phyloP scores from a whole-genome alignment of 1,139 yeast genomes.

The Candida albicans region DNA sequence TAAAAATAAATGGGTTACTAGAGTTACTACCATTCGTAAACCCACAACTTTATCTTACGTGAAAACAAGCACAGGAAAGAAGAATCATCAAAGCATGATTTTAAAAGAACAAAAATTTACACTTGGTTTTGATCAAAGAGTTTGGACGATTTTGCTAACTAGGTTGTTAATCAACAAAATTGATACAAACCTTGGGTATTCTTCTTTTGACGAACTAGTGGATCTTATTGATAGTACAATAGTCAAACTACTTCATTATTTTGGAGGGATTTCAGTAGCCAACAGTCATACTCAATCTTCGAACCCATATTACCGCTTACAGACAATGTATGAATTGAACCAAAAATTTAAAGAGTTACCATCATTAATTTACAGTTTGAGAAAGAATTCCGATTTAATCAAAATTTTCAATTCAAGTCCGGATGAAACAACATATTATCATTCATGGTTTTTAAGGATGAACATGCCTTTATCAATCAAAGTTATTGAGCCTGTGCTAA shows the following conservation, averaged over 20 bases:
- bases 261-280: slow-evolving; percentile 30
- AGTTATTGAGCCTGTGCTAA: slow-evolving; percentile 32
- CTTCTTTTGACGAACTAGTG: slow-evolving; percentile 29
- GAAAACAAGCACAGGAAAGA: slow-evolving; percentile 15
- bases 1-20: slow-evolving; percentile 22
- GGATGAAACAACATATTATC: slow-evolving; percentile 44
- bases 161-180: slow-evolving; percentile 35
- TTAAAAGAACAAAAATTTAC: slow-evolving; percentile 28
- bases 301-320: slow-evolving; percentile 26
- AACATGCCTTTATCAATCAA: slow-evolving; percentile 18
- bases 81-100: slow-evolving; percentile 19
- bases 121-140: slow-evolving; percentile 32
- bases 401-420: slow-evolving; percentile 44
- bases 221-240: slow-evolving; percentile 27
- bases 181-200: slow-evolving; percentile 38
- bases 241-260: slow-evolving; percentile 29
- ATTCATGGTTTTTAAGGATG: slow-evolving; percentile 29
- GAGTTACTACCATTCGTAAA: slow-evolving; percentile 30
- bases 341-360: slow-evolving; percentile 31
- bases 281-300: slow-evolving; percentile 5
- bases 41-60: slow-evolving; percentile 31
- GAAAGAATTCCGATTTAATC: slow-evolving; percentile 37
- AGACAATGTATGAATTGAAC: slow-evolving; percentile 23
- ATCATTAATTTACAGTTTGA: slow-evolving; percentile 28
- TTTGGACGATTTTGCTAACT: slow-evolving; percentile 32